phyloP scores from a whole-genome alignment of 257 asterid species.

The Solanum medicagineum region DNA sequence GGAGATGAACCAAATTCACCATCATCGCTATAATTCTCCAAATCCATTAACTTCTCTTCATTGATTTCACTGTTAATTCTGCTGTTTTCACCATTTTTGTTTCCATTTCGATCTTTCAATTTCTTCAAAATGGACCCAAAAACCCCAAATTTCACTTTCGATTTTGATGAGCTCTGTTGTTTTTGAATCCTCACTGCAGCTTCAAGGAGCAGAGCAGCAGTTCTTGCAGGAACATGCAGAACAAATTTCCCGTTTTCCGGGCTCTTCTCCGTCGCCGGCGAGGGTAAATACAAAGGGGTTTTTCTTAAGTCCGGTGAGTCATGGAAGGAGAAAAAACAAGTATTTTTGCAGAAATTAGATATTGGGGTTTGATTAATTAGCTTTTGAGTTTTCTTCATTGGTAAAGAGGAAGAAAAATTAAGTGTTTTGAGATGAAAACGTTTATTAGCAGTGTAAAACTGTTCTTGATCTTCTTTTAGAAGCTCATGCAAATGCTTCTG shows the following conservation, averaged over 20 bases:
- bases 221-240: constrained; percentile 51
- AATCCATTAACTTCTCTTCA: constrained; percentile 20
- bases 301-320: constrained; percentile 46
- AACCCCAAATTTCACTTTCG: constrained; percentile 36
- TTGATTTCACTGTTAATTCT: constrained; percentile 20
- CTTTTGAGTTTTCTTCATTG: constrained; percentile 17
- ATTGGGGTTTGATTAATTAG: constrained; percentile 8
- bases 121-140: constrained; percentile 49
- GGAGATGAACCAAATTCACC: constrained; percentile 3
- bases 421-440: constrained; percentile 24
- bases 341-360: constrained; percentile 29
- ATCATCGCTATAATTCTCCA: constrained; percentile 29
- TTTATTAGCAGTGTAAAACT: constrained; percentile 47
- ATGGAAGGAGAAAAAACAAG: constrained; percentile 47
- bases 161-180: constrained; percentile 19
- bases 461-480: constrained; percentile 69
- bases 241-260: constrained; percentile 26
- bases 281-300: constrained; percentile 39
- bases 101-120: constrained; percentile 42
- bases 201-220: constrained; percentile 61
- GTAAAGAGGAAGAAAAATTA: constrained; percentile 5
- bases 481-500: constrained; percentile 50
- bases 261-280: constrained; percentile 21
- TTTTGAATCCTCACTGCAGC: constrained; percentile 79
- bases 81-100: constrained; percentile 5